Base-by-base conservation (phyloP, 2,329 filamentous ascomycete genomes). In the Diaporthe vaccinii region DNA sequence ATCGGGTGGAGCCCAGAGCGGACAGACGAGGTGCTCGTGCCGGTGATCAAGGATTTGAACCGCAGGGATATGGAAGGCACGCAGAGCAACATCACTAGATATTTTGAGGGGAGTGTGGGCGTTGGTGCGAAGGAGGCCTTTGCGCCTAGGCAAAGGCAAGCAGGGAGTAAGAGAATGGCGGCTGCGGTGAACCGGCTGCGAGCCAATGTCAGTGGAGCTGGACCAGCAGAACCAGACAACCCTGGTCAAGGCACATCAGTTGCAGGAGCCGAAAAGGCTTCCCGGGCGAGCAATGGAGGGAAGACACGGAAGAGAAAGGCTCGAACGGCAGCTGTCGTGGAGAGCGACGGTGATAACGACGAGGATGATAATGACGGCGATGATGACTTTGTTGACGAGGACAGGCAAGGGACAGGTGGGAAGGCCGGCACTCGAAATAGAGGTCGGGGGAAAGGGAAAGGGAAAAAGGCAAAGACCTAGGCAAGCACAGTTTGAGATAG, bases 21-120 rank as follows among this genome's bases (percentile, higher is more conserved):
- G 10, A 98, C 96, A 0, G 97, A 99, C 80, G 97, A 99, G 83
- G 94, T 99, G 2, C 90, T 99, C 2, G 95, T 99, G 1, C 97
- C 97, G 0, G 97, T 99, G 1, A 97, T 99, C 77, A 90, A 93
- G 74, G 97, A 99, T 81, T 98, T 99, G 94, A 98, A 98, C 82
- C 91, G 91, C 5, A 89, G 97, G 53, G 94, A 95, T 78, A 89
- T 91, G 39, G 97, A 98, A 85, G 97, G 97, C 9, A 98, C 96
- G 25, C 97, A 99, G 86, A 93, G 92, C 75, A 99, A 99, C 79
- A 98, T 99, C 78, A 99, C 97, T n/a, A 89, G 92, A 34, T 99
- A 93, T 83, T 98, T 98, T 82, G 91, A 91, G 17, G 96, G 96
- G 0, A 67, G 69, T 1, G 92, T 95, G 0, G 94, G 94, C 0